phyloP scores from a whole-genome alignment of 179 eudicot species.

The Sideroxylon spinosum region DNA sequence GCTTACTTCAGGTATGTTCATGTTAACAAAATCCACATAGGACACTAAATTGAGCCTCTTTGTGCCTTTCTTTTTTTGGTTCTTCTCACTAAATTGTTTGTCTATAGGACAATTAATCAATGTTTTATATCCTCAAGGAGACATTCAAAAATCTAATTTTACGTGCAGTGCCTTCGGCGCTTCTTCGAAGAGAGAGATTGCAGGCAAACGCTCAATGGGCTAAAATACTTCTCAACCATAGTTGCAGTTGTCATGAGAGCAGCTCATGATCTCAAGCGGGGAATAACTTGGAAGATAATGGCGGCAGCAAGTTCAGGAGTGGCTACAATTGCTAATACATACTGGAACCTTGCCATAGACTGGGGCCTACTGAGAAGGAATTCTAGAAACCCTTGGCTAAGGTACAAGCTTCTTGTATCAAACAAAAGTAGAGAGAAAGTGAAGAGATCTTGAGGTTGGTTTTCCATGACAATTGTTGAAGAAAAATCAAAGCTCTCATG shows the following conservation, averaged over 20 bases:
- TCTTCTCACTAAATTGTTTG: background rate
- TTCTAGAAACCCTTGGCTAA: slow-evolving; percentile 38
- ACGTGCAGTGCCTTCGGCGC: slow-evolving; percentile 53
- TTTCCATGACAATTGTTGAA: slow-evolving; percentile 2
- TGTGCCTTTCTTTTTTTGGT: background rate
- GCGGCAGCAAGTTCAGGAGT: slow-evolving; percentile 31
- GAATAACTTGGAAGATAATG: slow-evolving; percentile 20
- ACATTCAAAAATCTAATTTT: too few relatives aligned
- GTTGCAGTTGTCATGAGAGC: slow-evolving; percentile 55
- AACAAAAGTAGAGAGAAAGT: slow-evolving; percentile 22
- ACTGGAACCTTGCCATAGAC: slow-evolving; percentile 46
- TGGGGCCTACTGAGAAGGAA: slow-evolving; percentile 41
- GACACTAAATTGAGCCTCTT: background rate
- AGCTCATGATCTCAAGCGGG: slow-evolving; percentile 31
- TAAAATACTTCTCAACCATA: slow-evolving; percentile 55
- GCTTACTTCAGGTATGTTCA: slow-evolving; percentile 30
- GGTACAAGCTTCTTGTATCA: slow-evolving; percentile 40
- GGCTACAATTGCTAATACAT: slow-evolving; percentile 29
- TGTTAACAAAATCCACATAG: background rate
- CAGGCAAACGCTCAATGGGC: slow-evolving; percentile 37
- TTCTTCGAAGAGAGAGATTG: slow-evolving; percentile 52
- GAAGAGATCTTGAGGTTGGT: background rate
- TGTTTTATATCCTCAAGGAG: too few relatives aligned
- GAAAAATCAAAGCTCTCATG: background rate
- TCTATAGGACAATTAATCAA: too few relatives aligned